These are phyloP conservation scores for Zygosaccharomyces gambellarensis DNA, from an alignment of 805 yeast species.

Conservation along the genomic window DNA sequence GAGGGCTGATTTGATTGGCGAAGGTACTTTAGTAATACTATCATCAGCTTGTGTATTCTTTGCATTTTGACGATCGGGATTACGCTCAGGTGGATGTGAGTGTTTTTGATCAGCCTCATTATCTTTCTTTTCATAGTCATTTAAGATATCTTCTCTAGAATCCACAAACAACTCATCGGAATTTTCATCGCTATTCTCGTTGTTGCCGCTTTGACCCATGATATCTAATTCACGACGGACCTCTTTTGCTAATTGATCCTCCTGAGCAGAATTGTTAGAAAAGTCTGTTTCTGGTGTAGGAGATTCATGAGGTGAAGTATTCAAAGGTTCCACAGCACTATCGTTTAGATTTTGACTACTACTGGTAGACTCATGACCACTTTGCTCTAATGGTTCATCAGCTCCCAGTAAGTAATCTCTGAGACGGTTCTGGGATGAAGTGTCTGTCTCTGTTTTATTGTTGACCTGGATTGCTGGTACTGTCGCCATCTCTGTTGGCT, in stretches of 20 bases:
- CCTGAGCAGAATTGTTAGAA: neutral
- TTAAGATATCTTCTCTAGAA: conserved; percentile 2
- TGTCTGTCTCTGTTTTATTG: neutral
- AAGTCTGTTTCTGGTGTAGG: neutral
- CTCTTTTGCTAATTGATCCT: conserved; percentile 1
- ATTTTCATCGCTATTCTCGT: conserved; percentile 2
- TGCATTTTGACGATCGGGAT: neutral
- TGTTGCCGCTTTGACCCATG: conserved; percentile 3
- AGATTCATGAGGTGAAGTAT: neutral
- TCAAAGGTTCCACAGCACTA: neutral
- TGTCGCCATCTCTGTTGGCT: neutral
- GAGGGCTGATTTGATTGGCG: conserved; percentile 45
- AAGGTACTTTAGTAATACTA: conserved; percentile 11
- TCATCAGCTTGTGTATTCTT: neutral
- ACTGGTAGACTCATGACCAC: neutral
- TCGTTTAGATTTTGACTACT: neutral
- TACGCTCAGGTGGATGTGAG: conserved; percentile 8
- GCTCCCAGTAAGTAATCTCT: neutral
- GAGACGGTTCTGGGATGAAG: conserved; percentile 1
- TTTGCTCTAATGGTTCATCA: neutral
- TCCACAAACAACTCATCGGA: conserved; percentile 4
- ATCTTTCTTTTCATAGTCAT: neutral
- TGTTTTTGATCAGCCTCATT: neutral
- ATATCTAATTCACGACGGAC: conserved; percentile 1
- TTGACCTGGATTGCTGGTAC: neutral